These are phyloP conservation scores for Pichia kudriavzevii DNA, from an alignment of 1,139 yeast genomes.

Conservation along the genomic window DNA sequence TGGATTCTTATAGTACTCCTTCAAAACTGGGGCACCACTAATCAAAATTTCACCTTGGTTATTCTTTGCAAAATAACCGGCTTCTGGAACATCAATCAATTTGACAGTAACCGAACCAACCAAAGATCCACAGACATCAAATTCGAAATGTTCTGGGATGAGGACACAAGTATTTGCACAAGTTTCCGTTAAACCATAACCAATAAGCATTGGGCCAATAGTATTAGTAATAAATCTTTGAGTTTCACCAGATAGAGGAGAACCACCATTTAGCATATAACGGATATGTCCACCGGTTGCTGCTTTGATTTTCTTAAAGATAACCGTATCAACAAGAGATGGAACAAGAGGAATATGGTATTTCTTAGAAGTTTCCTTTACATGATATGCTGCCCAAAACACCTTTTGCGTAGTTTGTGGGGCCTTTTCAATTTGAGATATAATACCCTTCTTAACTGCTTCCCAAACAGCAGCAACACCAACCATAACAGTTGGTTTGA, in stretches of 20 bases:
- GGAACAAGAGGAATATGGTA: constrained; percentile 77
- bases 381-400: constrained; percentile 82
- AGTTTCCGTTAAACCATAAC: constrained; percentile 96
- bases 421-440: constrained; percentile 62
- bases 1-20: constrained; percentile 76
- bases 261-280: constrained; percentile 82
- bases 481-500: constrained; percentile 90
- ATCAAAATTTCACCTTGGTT: constrained; percentile 90
- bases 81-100: constrained; percentile 85
- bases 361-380: constrained; percentile 55
- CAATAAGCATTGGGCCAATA: constrained; percentile 84
- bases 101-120: constrained; percentile 81
- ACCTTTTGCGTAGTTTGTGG: constrained; percentile 67
- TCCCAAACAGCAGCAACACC: constrained; percentile 99
- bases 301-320: constrained; percentile 82
- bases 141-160: constrained; percentile 57
- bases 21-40: constrained; percentile 63
- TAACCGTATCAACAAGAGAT: constrained; percentile 50
- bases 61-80: constrained; percentile 85
- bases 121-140: constrained; percentile 74
- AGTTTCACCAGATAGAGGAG: constrained; percentile 82
- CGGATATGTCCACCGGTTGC: constrained; percentile 93
- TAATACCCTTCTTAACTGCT: constrained; percentile 84
- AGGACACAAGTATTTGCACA: constrained; percentile 78
- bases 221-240: constrained; percentile 72